phyloP scores from a whole-genome alignment of 768 basidiomycete genomes.

The Lentinula guzmanii region DNA sequence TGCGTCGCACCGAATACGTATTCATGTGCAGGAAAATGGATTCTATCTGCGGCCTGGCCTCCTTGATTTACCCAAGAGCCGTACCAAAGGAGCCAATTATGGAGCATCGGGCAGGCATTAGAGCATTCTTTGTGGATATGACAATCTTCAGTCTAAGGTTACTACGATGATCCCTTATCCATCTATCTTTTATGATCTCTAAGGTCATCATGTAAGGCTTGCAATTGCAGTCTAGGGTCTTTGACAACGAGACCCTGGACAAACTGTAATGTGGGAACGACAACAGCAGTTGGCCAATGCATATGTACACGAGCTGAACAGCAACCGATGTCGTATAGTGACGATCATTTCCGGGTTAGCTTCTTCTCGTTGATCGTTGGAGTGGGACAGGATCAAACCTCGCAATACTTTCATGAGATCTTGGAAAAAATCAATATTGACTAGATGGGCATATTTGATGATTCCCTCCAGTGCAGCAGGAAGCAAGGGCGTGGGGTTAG shows the following conservation, averaged over 20 bases:
- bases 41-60: no score
- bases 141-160: no score
- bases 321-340: constrained; percentile 52
- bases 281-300: constrained; percentile 68
- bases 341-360: constrained; percentile 20
- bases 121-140: no score
- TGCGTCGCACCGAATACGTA: no score
- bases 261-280: constrained; percentile 68
- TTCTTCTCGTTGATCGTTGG: constrained; percentile 29
- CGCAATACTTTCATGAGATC: constrained; percentile 88
- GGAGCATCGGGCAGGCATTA: no score
- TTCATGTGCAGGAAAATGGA: no score
- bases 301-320: constrained; percentile 75
- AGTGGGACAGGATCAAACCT: constrained; percentile 56
- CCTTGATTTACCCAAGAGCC: no score
- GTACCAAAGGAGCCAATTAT: no score
- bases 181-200: no score
- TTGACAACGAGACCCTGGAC: constrained; percentile 65
- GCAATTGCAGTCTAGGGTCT: constrained; percentile 76
- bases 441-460: constrained; percentile 89
- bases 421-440: constrained; percentile 98
- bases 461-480: constrained; percentile 89
- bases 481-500: constrained; percentile 73
- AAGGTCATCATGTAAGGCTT: constrained; percentile 43
- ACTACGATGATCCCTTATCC: no score